Conservation (phyloP, 2,329 filamentous ascomycete genomes). For the Cadophora sp. region DNA sequence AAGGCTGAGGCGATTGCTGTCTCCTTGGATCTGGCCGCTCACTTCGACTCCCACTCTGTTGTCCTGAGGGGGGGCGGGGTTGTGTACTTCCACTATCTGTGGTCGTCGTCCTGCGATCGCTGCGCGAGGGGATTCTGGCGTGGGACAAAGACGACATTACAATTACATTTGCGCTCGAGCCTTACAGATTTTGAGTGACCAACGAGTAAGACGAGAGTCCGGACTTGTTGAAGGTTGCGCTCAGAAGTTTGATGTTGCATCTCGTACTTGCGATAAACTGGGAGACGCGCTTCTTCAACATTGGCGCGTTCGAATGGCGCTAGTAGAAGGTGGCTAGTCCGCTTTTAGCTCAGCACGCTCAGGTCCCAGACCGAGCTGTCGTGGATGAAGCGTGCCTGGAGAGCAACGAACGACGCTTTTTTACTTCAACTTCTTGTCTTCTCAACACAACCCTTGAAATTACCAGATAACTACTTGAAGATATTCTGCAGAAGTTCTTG, state of each 20-base stretch:
- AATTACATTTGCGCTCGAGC: constrained; percentile 37
- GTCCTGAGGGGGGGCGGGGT: constrained; percentile 41
- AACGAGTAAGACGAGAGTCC: neutral
- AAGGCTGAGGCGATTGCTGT: constrained; percentile 39
- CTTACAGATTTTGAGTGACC: neutral
- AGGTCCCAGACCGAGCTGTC: constrained; percentile 14
- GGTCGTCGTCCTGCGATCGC: constrained; percentile 40
- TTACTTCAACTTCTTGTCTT: constrained; percentile 17
- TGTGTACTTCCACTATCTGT: constrained; percentile 42
- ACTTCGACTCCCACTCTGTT: constrained; percentile 35
- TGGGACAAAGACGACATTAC: constrained; percentile 45
- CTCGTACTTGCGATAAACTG: neutral
- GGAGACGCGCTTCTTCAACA: constrained; percentile 9
- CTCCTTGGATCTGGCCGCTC: constrained; percentile 39
- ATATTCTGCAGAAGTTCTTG: constrained; percentile 14
- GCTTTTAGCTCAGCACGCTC: neutral
- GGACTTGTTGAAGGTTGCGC: neutral
- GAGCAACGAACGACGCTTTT: constrained; percentile 24
- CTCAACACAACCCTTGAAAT: constrained; percentile 9
- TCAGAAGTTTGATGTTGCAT: neutral
- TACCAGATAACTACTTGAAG: neutral
- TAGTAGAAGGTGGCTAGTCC: constrained; percentile 10
- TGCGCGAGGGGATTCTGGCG: constrained; percentile 41
- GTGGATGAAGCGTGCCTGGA: constrained; percentile 21
- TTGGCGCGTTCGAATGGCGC: constrained; percentile 16